Base-by-base conservation (phyloP, 345 rosid species). In the Euphorbia pulcherrima region DNA sequence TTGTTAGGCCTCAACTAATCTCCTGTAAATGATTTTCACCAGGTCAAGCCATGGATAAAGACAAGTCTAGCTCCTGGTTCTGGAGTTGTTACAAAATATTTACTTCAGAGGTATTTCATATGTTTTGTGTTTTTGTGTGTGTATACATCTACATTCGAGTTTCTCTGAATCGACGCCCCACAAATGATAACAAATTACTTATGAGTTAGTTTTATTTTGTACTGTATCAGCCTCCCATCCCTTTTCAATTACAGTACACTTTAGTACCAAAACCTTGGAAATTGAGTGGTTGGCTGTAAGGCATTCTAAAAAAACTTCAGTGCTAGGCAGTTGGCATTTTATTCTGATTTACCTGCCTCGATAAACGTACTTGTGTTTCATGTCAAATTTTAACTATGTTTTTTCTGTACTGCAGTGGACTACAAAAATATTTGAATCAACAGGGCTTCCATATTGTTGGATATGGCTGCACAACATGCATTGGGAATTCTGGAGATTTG, bases 51-150 rank as follows among this genome's bases (percentile, higher is more conserved):
- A 67, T 94, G 99, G 99, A 66, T 89, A 74, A 94, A 94, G 82
- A 94, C 99, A 60, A 94, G 99, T 82, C 99, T 94, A 81, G 99
- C 97, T 11, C 99, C 99, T 24, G 99, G 99, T 53, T 94, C 97
- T 7, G 99, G 99, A 74, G 99, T 94, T 80, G 99, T 91, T 71
- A 94, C 92, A 65, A 87, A 94, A 80, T 94, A 94, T 82, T 82
- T 94, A 60, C 78, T 77, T 58, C 66, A 86, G 77, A 94, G 99
- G 99, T 88, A 75, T 58, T 60, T 29, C 52, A 17, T 62, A 30
- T 47, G 20, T n/a, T n/a, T n/a, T n/a, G n/a, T n/a, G n/a, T n/a
- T n/a, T n/a, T n/a, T n/a, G n/a, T n/a, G n/a, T n/a, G n/a, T n/a
- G 26, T 65, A 51, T 56, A 21, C 48, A 18, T 24, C 17, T 51